Conservation (phyloP, 2,329 filamentous ascomycete genomes). For the Chrysoporthe cubensis region DNA sequence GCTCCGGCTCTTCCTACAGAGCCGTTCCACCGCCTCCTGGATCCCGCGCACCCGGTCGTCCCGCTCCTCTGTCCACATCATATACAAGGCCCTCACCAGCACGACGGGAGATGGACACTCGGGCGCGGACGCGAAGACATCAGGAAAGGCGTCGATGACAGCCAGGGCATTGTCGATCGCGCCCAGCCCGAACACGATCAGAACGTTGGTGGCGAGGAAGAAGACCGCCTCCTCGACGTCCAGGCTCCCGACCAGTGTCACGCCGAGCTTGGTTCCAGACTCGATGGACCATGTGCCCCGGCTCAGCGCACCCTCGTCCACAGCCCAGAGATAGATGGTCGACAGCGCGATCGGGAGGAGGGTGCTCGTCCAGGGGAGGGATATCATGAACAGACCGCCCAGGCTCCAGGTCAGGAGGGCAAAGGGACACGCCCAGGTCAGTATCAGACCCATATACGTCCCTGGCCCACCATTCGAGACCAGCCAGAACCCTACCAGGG, state of each 20-base stretch:
- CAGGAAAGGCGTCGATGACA: slow-evolving; percentile 65
- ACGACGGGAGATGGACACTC: slow-evolving; percentile 51
- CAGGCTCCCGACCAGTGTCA: slow-evolving; percentile 65
- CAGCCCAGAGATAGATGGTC: slow-evolving; percentile 72
- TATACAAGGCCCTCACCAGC: slow-evolving; percentile 56
- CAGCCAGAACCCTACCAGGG: slow-evolving; percentile 49
- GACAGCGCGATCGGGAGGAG: slow-evolving; percentile 63
- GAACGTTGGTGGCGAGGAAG: slow-evolving; percentile 70
- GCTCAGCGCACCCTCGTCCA: slow-evolving; percentile 69
- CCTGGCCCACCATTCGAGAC: slow-evolving; percentile 51
- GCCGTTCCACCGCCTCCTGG: slow-evolving; percentile 58
- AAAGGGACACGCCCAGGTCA: slow-evolving; percentile 71
- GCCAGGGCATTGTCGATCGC: slow-evolving; percentile 73
- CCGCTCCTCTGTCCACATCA: slow-evolving; percentile 56
- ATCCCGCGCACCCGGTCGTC: slow-evolving; percentile 61
- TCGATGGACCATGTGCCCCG: slow-evolving; percentile 75
- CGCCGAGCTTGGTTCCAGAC: slow-evolving; percentile 66
- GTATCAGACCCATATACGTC: slow-evolving; percentile 72
- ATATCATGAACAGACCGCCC: slow-evolving; percentile 66
- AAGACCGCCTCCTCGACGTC: slow-evolving; percentile 77
- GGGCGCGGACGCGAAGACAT: slow-evolving; percentile 56
- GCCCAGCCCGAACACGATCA: slow-evolving; percentile 71
- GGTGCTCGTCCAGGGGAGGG: slow-evolving; percentile 61
- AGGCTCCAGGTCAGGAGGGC: slow-evolving; percentile 66
- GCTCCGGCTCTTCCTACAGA: slow-evolving; percentile 70